phyloP scores from a whole-genome alignment of 192 early-diverging fungal genomes.

The Chytriomyces sp. region DNA sequence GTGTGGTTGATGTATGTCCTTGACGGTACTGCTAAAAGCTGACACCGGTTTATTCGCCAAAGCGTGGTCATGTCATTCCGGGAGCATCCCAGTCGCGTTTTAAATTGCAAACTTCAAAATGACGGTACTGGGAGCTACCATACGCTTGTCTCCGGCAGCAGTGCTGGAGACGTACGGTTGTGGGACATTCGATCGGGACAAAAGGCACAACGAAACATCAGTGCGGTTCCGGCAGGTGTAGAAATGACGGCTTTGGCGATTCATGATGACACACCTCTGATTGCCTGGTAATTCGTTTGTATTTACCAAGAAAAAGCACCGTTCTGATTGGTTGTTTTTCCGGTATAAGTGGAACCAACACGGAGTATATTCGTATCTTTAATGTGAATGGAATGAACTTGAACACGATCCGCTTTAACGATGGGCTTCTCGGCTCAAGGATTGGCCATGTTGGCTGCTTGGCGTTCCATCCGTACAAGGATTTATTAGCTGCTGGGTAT shows the following conservation, averaged over 20 bases:
- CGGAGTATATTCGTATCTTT: conserved; percentile 60
- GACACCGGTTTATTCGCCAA: conserved; percentile 47
- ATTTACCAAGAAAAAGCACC: background rate
- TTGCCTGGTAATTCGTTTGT: conserved; percentile 38
- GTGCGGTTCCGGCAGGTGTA: background rate
- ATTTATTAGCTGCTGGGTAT: conserved; percentile 49
- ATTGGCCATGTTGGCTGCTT: conserved; percentile 58
- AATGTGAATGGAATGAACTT: conserved; percentile 41
- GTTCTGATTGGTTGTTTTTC: background rate
- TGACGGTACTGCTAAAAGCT: background rate
- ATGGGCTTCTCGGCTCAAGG: conserved; percentile 63
- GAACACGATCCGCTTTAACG: conserved; percentile 44
- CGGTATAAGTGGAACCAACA: conserved; percentile 40
- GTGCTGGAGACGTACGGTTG: conserved; percentile 47
- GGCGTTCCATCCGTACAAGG: conserved; percentile 71
- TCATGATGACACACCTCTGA: conserved; percentile 40
- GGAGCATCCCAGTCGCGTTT: conserved; percentile 67
- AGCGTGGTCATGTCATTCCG: conserved; percentile 62
- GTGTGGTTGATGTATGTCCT: conserved; percentile 35
- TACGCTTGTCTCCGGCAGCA: conserved; percentile 68
- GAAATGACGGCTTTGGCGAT: conserved; percentile 43
- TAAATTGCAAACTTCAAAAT: conserved; percentile 35
- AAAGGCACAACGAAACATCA: background rate
- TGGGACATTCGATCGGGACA: conserved; percentile 40
- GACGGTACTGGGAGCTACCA: conserved; percentile 19